A percentile compares a stretch with the other conserved stretches of the same genome.
Evolutionary conservation across 352 stramenopile species (phyloP).

Genomic region (Phytophthora syringae): DNA sequence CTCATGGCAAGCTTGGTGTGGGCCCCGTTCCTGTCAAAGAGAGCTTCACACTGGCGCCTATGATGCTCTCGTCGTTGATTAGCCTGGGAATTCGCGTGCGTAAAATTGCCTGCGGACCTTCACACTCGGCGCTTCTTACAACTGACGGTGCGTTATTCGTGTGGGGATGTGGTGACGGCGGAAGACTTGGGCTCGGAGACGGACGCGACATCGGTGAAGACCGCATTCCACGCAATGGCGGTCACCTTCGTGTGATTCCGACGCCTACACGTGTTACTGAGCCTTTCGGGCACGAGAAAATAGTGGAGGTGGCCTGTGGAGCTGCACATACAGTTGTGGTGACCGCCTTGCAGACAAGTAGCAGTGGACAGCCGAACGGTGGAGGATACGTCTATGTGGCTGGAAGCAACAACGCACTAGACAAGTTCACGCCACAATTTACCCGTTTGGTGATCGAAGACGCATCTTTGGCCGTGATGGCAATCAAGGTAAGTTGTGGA

Average conservation of each 20-base stretch:
- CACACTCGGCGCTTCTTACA: constrained; percentile 75
- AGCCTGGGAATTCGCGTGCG: constrained; percentile 43
- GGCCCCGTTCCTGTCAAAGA: constrained; percentile 49
- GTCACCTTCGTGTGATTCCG: constrained; percentile 48
- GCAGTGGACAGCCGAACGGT: constrained; percentile 2
- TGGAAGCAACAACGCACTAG: constrained; percentile 70
- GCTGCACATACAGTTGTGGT: constrained; percentile 66
- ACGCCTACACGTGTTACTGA: constrained; percentile 47
- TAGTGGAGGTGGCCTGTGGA: constrained; percentile 78
- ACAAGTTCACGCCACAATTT: constrained; percentile 70
- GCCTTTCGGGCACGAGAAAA: constrained; percentile 47
- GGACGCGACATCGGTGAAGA: constrained; percentile 65
- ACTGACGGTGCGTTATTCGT: constrained; percentile 66
- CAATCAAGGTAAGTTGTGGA: constrained; percentile 65
- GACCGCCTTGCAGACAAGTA: constrained; percentile 32
- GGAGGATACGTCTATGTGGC: constrained; percentile 64
- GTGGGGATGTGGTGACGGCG: constrained; percentile 76
- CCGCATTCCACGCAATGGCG: constrained; percentile 62
- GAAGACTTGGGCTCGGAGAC: constrained; percentile 75
- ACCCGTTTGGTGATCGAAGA: constrained; percentile 35
- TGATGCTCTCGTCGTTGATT: constrained; percentile 44
- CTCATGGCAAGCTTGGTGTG: constrained; percentile 76
- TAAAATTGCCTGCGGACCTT: constrained; percentile 79
- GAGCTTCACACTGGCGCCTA: constrained; percentile 69
- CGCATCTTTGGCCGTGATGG: constrained; percentile 21